Evolutionary conservation across 768 basidiomycete species (phyloP), one percentile per base, ranked within the genome.

Genomic region (Rhodotorula babjevae): DNA sequence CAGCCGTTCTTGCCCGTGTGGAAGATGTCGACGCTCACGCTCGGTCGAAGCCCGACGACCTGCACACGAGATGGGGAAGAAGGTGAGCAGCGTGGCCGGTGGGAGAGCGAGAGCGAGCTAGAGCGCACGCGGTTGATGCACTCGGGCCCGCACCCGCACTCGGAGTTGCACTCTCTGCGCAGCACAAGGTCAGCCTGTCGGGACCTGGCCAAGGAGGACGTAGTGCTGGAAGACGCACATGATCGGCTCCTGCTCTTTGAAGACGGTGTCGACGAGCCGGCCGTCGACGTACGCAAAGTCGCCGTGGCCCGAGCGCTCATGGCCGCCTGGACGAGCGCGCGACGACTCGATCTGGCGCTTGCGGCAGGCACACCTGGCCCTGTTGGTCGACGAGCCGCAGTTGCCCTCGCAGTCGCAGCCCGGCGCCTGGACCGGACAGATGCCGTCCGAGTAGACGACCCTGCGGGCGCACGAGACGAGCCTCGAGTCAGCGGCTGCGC

Each of bases 121-220:
- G 12, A 8, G 9, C 60, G 25, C 18, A 61, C 74, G 9, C 70
- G 63, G 31, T 75, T 75, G 49, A 46, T 31, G 64, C 74, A 75
- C 7, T 21, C 33, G 0, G 55, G 47, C 6, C 64, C 70, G 57
- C 74, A 75, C 9, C 67, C 74, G 52, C 74, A 75, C 12, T 71
- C 27, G 7, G 67, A 67, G 60, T 75, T 75, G 61, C 74, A 75
- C 44, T 75, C 74, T 25, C 73, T 74, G 57, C 16, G n/a, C 15
- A 16, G 1, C 19, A 11, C 23, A 2, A 14, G 3, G 33, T 46
- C 31, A 58, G 36, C 40, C 36, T 12, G 5, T 14, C 21, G 16
- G 15, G 19, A 18, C 3, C 18, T 15, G 3, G 44, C 12, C 44
- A 46, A 46, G 14, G 44, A 33, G 36, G 2, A 36, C 33, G 9